Base-by-base conservation (phyloP, 2,329 filamentous ascomycete genomes). In the Xylariales sp. region DNA sequence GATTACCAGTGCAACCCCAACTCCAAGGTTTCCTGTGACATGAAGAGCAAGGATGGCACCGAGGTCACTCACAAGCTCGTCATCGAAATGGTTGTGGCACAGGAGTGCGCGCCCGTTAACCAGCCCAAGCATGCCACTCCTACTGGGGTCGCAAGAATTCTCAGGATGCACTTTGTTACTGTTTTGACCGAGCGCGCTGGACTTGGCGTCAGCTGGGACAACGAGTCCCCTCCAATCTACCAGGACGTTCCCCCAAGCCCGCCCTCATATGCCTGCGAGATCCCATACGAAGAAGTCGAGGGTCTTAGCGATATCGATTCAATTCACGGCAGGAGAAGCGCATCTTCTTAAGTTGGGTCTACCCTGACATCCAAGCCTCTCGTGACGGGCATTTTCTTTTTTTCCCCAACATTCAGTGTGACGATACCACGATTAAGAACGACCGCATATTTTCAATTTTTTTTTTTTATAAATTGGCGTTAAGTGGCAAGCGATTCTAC, bases 161-260 rank as follows among this genome's bases (percentile, higher is more conserved):
- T 98, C 43, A 78, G 91, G 48, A 96, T 95, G 76, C 88, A 95
- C 59, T 97, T 96, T 68, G 80, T 78, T 52, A 73, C 93, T 37
- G 70, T 81, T 40, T 74, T 97, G 39, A 96, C 90, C 4, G 85
- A 95, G 65, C 78, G 87, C 42, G 78, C 78, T 15, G 91, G 91
- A 14, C 76, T 95, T 57, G 90, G 91, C 35, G 90, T 98, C 52
- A 88, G 85, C 50, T 98, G 93, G 91, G 91, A 97, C 51, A 91
- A 96, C 63, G 91, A 98, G 68, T 82, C 87, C 55, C 91, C 91
- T 11, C 91, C 91, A 1, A 78, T 94, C 49, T 98, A 98, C 64
- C 85, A 93, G 62, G 88, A 97, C 56, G 89, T 97, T 29, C 90
- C 91, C 1, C 83, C 81, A 3, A 88, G 84, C 52, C 91, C 91